Base-by-base conservation (phyloP, 257 asterid species). In the Vinca minor region DNA sequence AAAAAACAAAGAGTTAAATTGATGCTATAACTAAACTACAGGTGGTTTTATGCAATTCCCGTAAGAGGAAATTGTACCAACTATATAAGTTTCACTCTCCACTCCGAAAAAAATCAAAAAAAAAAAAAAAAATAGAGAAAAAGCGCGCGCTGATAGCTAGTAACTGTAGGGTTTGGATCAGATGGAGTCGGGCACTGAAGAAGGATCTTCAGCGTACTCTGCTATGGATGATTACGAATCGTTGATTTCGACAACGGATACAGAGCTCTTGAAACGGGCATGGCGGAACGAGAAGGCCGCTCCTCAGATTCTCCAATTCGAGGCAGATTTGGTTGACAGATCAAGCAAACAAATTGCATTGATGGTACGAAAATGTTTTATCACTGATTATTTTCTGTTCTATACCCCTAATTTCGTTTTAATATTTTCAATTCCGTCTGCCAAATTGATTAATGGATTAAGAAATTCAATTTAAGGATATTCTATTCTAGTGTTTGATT, bases 221-320 rank as follows among this genome's bases (percentile, higher is more conserved):
- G 50, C 77, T 34, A 81, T 70, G 60, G 93, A 83, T 13, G 93
- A 87, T 20, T 85, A 85, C 61, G n/a, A n/a, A n/a, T n/a, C n/a
- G n/a, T n/a, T n/a, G n/a, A n/a, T n/a, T n/a, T 74, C 83, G 60
- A 85, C 95, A 9, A 87, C 95, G 3, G 96, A 89, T 34, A 79
- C 87, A 2, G 93, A 86, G 82, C 87, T 87, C 59, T 65, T 92
- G 76, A 92, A 92, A 82, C 76, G 77, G 32, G 94, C 88, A 7
- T 89, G 97, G 97, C 80, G 89, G 73, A 92, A 87, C 67, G 97
- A 92, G 84, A 87, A 89, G 82, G 97, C 94, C 20, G 95, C 97
- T 34, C 97, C 96, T 20, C 89, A 92, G 81, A 85, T 89, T 72
- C 96, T 92, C 68, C 78, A 69, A 42, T 87, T 75, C 67, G 85